Conservation (phyloP, 2,329 filamentous ascomycete genomes). For the Aspergillus sp. region DNA sequence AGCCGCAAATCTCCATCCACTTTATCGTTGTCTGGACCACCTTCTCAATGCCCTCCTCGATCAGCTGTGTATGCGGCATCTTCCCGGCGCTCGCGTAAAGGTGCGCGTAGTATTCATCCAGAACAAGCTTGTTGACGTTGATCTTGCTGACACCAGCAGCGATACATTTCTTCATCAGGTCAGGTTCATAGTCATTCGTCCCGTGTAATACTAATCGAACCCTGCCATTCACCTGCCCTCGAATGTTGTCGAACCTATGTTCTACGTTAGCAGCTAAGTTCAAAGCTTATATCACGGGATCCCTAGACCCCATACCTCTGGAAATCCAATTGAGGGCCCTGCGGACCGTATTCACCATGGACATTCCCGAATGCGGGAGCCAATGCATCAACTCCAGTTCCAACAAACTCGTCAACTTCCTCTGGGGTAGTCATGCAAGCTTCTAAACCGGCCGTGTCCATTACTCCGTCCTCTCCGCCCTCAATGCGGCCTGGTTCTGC, state of each 20-base stretch:
- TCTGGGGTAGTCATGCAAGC: constrained; percentile 66
- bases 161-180: constrained; percentile 56
- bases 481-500: constrained; percentile 71
- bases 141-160: constrained; percentile 56
- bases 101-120: constrained; percentile 52
- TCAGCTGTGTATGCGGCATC: constrained; percentile 53
- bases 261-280: background rate
- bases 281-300: too few relatives aligned
- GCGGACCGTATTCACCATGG: constrained; percentile 69
- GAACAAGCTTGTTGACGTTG: constrained; percentile 57
- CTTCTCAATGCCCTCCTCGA: constrained; percentile 48
- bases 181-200: constrained; percentile 56
- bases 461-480: constrained; percentile 72
- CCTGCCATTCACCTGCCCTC: background rate
- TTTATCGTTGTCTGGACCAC: constrained; percentile 22
- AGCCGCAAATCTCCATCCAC: constrained; percentile 22
- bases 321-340: constrained; percentile 64
- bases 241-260: constrained; percentile 24
- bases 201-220: constrained; percentile 52
- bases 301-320: constrained; percentile 33
- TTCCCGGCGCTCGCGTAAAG: constrained; percentile 51
- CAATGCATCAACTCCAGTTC: constrained; percentile 70
- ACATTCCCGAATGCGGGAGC: constrained; percentile 76
- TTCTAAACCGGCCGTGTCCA: constrained; percentile 64
- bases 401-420: constrained; percentile 68